Conservation (phyloP, 495 filamentous ascomycete genomes). For the Trichoderma erinaceum region DNA sequence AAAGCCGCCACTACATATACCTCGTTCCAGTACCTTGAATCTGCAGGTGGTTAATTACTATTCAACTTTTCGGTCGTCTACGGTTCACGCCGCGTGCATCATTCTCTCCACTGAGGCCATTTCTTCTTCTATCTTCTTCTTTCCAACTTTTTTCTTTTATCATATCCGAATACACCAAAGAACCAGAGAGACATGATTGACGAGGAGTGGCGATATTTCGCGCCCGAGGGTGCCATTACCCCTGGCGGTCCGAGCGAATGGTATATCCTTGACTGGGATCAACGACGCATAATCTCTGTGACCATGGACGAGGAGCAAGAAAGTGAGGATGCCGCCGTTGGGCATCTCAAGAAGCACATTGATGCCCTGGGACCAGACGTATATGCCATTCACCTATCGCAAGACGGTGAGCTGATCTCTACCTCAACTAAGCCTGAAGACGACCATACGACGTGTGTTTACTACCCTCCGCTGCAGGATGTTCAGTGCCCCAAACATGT, state of each 20-base stretch:
- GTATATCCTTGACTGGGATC: slow-evolving; percentile 23
- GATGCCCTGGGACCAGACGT: slow-evolving; percentile 13
- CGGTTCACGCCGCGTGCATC: too few relatives aligned
- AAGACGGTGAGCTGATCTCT: slow-evolving; percentile 17
- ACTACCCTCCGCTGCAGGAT: slow-evolving; percentile 18
- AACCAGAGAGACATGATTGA: slow-evolving; percentile 21
- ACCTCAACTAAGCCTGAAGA: slow-evolving; percentile 15
- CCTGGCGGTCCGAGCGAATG: slow-evolving; percentile 24
- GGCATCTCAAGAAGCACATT: slow-evolving; percentile 20
- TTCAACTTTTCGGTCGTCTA: too few relatives aligned
- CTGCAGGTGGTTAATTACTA: too few relatives aligned
- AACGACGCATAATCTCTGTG: slow-evolving; percentile 22
- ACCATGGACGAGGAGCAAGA: slow-evolving; percentile 24
- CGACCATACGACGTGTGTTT: slow-evolving; percentile 14
- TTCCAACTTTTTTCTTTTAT: background rate
- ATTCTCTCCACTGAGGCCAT: background rate
- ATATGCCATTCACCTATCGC: slow-evolving; percentile 18
- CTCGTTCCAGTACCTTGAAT: too few relatives aligned
- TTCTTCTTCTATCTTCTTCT: background rate
- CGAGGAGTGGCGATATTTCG: slow-evolving; percentile 18
- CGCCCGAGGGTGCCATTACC: slow-evolving; percentile 17
- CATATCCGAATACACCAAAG: background rate
- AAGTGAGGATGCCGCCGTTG: slow-evolving; percentile 18
- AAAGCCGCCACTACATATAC: too few relatives aligned
- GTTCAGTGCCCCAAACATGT: background rate